Percentiles rank a stretch among this genome's conserved stretches.
Evolutionary conservation across 805 yeast species (phyloP).

Genomic region (Aciculoconidium aculeatum): DNA sequence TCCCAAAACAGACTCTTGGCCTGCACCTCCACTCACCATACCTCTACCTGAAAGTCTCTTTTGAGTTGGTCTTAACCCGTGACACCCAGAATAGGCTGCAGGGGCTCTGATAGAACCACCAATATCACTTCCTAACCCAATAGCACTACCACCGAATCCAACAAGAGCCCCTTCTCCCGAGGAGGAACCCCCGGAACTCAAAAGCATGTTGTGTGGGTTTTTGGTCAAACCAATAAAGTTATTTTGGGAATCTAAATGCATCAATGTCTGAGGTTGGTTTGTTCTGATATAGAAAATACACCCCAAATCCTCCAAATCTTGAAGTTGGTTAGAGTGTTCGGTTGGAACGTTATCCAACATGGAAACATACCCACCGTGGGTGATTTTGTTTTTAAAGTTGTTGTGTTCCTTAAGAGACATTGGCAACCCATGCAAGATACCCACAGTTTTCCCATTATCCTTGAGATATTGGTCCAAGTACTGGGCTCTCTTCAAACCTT

Average conservation of each 20-base stretch:
- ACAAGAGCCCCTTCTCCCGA: slow-evolving; percentile 69
- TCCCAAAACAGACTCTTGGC: slow-evolving; percentile 60
- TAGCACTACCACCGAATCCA: slow-evolving; percentile 51
- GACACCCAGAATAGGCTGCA: slow-evolving; percentile 57
- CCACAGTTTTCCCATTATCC: slow-evolving; percentile 45
- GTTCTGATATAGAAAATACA: slow-evolving; percentile 63
- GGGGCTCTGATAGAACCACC: slow-evolving; percentile 70
- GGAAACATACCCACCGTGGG: slow-evolving; percentile 57
- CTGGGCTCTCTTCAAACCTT: slow-evolving; percentile 53
- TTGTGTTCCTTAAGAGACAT: slow-evolving; percentile 62
- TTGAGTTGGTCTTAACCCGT: slow-evolving; percentile 59
- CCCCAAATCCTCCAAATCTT: slow-evolving; percentile 41
- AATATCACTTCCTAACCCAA: slow-evolving; percentile 67
- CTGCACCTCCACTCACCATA: slow-evolving; percentile 51
- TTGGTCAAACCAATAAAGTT: slow-evolving; percentile 54
- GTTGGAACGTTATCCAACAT: slow-evolving; percentile 41
- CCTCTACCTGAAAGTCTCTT: slow-evolving; percentile 43
- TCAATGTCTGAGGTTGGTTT: slow-evolving; percentile 61
- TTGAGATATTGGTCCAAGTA: slow-evolving; percentile 46
- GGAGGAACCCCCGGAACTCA: slow-evolving; percentile 68
- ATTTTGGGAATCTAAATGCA: slow-evolving; percentile 63
- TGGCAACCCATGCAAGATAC: slow-evolving; percentile 66
- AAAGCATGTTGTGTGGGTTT: slow-evolving; percentile 51
- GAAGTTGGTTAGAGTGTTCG: slow-evolving; percentile 43
- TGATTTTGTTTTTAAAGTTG: slow-evolving; percentile 45